phyloP scores from a whole-genome alignment of 2,329 filamentous ascomycete genomes.

The Orbilia oligospora region DNA sequence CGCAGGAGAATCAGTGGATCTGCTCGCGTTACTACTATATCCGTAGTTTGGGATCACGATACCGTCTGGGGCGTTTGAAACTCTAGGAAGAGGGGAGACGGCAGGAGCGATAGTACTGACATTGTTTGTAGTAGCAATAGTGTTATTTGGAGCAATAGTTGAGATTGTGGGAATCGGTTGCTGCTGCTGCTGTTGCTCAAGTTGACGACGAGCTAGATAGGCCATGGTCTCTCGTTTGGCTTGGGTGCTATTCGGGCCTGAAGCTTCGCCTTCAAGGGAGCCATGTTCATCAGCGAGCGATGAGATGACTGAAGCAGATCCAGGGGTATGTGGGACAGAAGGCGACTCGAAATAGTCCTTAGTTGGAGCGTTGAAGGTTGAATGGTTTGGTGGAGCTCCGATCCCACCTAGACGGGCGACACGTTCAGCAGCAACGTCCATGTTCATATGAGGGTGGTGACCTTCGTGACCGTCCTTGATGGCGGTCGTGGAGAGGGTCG shows the following conservation, averaged over 20 bases:
- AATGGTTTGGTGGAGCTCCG: slow-evolving; percentile 29
- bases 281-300: slow-evolving; percentile 59
- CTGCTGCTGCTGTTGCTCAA: slow-evolving; percentile 42
- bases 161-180: slow-evolving; percentile 32
- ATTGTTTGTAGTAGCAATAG: slow-evolving; percentile 30
- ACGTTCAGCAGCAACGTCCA: slow-evolving; percentile 62
- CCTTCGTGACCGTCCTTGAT: slow-evolving; percentile 65
- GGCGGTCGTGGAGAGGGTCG: slow-evolving; percentile 63
- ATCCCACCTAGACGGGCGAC: slow-evolving; percentile 62
- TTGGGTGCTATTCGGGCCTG: slow-evolving; percentile 57
- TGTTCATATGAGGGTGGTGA: slow-evolving; percentile 57
- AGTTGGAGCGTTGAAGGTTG: slow-evolving; percentile 40
- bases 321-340: slow-evolving; percentile 49
- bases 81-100: slow-evolving; percentile 52
- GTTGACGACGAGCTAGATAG: slow-evolving; percentile 46
- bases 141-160: slow-evolving; percentile 23
- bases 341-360: slow-evolving; percentile 50
- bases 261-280: slow-evolving; percentile 49
- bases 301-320: slow-evolving; percentile 52
- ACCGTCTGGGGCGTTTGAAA: slow-evolving; percentile 52
- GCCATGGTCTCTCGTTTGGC: slow-evolving; percentile 60
- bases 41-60: slow-evolving; percentile 46
- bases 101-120: slow-evolving; percentile 59
- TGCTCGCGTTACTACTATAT: slow-evolving; percentile 38
- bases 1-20: slow-evolving; percentile 58